Evolutionary conservation across 2,329 filamentous ascomycete species (phyloP).

Genomic region (Monosporascus sp.): DNA sequence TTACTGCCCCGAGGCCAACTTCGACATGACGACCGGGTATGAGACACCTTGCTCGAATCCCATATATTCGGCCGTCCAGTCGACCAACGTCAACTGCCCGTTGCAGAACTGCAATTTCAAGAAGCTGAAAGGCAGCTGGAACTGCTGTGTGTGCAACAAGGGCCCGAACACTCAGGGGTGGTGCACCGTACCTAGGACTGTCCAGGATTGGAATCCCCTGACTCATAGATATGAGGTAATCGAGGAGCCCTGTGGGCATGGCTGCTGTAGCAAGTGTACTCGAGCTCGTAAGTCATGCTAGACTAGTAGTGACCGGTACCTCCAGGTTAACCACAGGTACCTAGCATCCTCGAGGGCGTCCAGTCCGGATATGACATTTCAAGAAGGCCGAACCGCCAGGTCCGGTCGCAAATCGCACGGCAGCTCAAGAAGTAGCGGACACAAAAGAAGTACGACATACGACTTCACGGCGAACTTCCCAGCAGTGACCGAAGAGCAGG

Average conservation of each 20-base stretch:
- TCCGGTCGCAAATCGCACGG: conserved; percentile 31
- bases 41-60: conserved; percentile 44
- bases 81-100: conserved; percentile 39
- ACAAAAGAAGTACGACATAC: conserved; percentile 17
- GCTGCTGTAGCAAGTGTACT: conserved; percentile 45
- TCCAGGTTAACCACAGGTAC: background rate
- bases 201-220: conserved; percentile 18
- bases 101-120: conserved; percentile 47
- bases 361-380: conserved; percentile 31
- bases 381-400: conserved; percentile 32
- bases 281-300: conserved; percentile 33
- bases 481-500: conserved; percentile 16
- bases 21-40: conserved; percentile 45
- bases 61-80: conserved; percentile 40
- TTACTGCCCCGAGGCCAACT: conserved; percentile 44
- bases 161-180: conserved; percentile 48
- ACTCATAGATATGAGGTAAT: conserved; percentile 27
- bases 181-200: conserved; percentile 37
- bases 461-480: conserved; percentile 17
- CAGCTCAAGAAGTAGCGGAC: conserved; percentile 13
- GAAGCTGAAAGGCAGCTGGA: conserved; percentile 44
- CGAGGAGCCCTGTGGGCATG: conserved; percentile 44
- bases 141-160: conserved; percentile 47
- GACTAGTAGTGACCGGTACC: background rate
- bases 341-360: conserved; percentile 26